These are phyloP conservation scores for Fusarium humuli DNA, from an alignment of 2,329 filamentous ascomycete genomes.

Conservation along the genomic window DNA sequence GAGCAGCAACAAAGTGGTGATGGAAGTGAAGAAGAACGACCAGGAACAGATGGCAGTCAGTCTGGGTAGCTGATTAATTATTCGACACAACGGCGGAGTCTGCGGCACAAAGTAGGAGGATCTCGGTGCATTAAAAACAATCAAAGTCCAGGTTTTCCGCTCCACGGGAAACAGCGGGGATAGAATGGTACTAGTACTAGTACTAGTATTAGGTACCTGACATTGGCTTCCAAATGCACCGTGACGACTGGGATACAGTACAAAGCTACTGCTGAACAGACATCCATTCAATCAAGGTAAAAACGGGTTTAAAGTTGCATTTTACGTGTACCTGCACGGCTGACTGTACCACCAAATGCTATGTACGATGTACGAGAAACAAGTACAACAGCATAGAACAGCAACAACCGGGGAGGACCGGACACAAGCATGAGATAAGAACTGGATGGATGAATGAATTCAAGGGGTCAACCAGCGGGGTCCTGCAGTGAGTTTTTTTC, in stretches of 20 bases:
- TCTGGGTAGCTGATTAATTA: constrained; percentile 19
- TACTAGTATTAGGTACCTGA: constrained; percentile 12
- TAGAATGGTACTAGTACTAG: background rate
- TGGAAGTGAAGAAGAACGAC: constrained; percentile 12
- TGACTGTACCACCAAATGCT: constrained; percentile 23
- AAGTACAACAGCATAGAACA: background rate
- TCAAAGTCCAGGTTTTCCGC: constrained; percentile 35
- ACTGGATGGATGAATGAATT: constrained; percentile 12
- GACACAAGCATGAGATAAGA: constrained; percentile 16
- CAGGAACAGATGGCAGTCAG: background rate
- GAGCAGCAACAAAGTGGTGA: constrained; percentile 19
- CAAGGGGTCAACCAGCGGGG: constrained; percentile 34
- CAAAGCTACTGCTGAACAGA: constrained; percentile 3
- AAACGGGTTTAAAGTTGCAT: constrained; percentile 21
- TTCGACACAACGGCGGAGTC: constrained; percentile 26
- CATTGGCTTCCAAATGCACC: constrained; percentile 5
- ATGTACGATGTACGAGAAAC: constrained; percentile 42
- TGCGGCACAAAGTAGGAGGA: constrained; percentile 28
- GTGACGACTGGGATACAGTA: constrained; percentile 11
- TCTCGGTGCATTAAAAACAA: constrained; percentile 43
- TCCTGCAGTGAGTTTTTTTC: constrained; percentile 22
- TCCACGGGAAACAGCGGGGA: constrained; percentile 40
- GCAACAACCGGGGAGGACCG: constrained; percentile 24
- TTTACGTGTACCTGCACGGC: constrained; percentile 26
- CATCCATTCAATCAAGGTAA: constrained; percentile 6